Conservation (phyloP, 257 asterid genomes). For the Salvia hispanica region DNA sequence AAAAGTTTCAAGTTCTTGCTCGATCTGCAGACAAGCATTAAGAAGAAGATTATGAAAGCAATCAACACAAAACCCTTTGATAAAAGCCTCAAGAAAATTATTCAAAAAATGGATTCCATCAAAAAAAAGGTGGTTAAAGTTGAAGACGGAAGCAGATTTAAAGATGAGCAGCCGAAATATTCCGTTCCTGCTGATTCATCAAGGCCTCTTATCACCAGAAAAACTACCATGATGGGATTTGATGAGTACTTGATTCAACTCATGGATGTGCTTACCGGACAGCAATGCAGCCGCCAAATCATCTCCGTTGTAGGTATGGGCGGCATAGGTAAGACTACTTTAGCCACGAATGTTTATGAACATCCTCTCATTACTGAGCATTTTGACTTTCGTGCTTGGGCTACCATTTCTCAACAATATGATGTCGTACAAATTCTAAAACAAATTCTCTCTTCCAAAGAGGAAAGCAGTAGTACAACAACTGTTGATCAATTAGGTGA, state of each 20-base stretch:
- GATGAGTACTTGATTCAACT: slow-evolving; percentile 2
- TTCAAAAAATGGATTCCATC: neutral
- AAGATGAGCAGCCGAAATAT: neutral
- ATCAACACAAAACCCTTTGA: neutral
- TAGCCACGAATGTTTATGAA: neutral
- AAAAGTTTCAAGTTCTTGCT: neutral
- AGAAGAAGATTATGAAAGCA: neutral
- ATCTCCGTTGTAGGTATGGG: slow-evolving; percentile 28
- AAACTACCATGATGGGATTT: slow-evolving; percentile 25
- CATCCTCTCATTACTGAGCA: neutral
- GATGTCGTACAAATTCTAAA: neutral
- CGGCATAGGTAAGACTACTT: slow-evolving; percentile 22
- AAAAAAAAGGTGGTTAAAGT: neutral
- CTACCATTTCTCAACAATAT: slow-evolving; percentile 5
- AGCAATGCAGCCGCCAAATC: neutral
- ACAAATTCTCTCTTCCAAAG: neutral
- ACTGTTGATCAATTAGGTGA: neutral
- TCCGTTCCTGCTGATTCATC: slow-evolving; percentile 7
- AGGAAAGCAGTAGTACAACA: neutral
- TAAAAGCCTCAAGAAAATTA: slow-evolving; percentile 2
- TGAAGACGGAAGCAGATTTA: neutral
- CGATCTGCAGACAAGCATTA: neutral
- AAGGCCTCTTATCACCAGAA: neutral
- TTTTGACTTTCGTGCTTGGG: neutral
- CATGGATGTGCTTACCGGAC: slow-evolving; percentile 4